phyloP scores from a whole-genome alignment of 1,284 basidiomycete genomes.

The Leccinum subfulvum region DNA sequence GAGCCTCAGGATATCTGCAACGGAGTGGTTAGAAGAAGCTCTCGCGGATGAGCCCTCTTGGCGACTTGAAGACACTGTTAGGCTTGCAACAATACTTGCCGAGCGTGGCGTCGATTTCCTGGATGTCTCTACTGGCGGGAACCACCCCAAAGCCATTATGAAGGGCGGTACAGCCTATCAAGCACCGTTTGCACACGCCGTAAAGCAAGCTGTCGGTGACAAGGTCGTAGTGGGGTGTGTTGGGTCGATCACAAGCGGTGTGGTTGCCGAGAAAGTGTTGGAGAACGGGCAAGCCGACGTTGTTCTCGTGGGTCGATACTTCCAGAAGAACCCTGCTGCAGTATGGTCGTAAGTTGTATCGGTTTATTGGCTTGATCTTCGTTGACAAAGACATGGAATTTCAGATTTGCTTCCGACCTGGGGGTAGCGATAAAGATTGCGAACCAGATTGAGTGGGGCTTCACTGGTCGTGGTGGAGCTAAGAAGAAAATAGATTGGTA shows the following conservation, averaged over 20 bases:
- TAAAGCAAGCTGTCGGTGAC: constrained; percentile 57
- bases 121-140: constrained; percentile 65
- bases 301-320: constrained; percentile 53
- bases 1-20: constrained; percentile 46
- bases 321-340: constrained; percentile 55
- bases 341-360: constrained; percentile 39
- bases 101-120: constrained; percentile 66
- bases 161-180: constrained; percentile 54
- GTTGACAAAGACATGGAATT: not conserved
- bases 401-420: constrained; percentile 49
- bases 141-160: constrained; percentile 45
- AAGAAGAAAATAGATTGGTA: constrained; percentile 12
- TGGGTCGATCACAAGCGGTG: constrained; percentile 58
- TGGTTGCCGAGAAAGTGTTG: constrained; percentile 62
- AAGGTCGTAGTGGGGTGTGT: constrained; percentile 57
- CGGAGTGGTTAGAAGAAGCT: constrained; percentile 59
- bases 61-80: constrained; percentile 60
- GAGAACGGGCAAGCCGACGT: constrained; percentile 56
- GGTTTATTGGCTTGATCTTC: not conserved
- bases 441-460: constrained; percentile 54
- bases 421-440: constrained; percentile 44
- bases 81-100: constrained; percentile 49
- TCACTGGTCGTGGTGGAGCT: constrained; percentile 33
- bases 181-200: constrained; percentile 48
- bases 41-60: constrained; percentile 51